Evolutionary conservation across 441 rosid genomes (phyloP).

Genomic region (Gossypium aridum): DNA sequence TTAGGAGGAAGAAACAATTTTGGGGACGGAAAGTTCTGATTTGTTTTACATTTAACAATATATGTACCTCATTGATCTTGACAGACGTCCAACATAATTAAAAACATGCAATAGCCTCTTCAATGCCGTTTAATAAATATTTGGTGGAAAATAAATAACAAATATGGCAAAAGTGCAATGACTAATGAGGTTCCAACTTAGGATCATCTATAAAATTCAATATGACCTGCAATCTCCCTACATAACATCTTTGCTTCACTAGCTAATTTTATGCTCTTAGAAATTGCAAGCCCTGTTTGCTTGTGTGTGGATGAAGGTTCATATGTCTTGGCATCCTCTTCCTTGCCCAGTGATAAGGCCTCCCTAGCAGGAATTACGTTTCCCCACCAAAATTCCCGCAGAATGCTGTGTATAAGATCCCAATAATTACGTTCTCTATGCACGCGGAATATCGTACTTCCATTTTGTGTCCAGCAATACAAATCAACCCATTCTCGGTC

Average conservation of each 20-base stretch:
- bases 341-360: conserved; percentile 50
- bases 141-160: neutral
- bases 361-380: conserved; percentile 80
- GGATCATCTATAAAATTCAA: conserved; percentile 48
- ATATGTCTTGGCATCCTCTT: conserved; percentile 44
- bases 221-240: conserved; percentile 80
- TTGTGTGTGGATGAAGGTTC: conserved; percentile 65
- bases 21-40: conserved; percentile 7
- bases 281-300: conserved; percentile 54
- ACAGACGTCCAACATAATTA: neutral
- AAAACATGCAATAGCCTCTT: neutral
- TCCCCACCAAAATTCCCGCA: conserved; percentile 89
- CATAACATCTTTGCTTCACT: conserved; percentile 55
- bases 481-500: conserved; percentile 88
- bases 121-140: neutral
- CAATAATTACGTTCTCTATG: conserved; percentile 62
- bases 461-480: conserved; percentile 78
- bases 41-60: conserved; percentile 1
- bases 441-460: conserved; percentile 29
- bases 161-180: neutral
- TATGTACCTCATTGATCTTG: neutral
- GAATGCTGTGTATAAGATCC: conserved; percentile 59
- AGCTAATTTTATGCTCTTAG: conserved; percentile 51
- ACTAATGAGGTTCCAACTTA: neutral
- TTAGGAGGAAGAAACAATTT: neutral